Base-by-base conservation (phyloP, 129 eudicot species). In the Rutidosis leptorrhynchoides region DNA sequence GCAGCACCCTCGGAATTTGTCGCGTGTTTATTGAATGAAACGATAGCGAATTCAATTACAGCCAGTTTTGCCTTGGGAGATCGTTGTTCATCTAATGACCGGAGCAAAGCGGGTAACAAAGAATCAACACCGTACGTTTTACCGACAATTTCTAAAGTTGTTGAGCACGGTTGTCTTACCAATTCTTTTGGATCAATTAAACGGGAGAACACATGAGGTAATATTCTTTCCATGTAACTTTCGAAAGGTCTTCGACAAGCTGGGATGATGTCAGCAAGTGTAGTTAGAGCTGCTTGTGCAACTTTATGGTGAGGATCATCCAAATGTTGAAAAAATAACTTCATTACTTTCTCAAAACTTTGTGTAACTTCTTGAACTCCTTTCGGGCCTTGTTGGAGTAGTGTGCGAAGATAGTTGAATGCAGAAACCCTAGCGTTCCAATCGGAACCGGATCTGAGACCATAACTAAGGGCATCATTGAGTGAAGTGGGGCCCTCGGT, bases 241-340 rank as follows among this genome's bases (percentile, higher is more conserved):
- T 93, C 99, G 63, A 93, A 93, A 9, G 90, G 92, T 84, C 79
- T 93, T 70, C 84, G 75, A 73, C 99, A 93, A 69, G 96, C 75
- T 15, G 99, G 95, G 45, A 93, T 93, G 49, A 93, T 78, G 49
- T 93, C 99, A 6, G 96, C 96, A 64, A 89, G 96, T 62, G 99
- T 84, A 28, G 87, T 88, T 25, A 93, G 81, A 53, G 99, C 96
- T 21, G 99, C 99, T 66, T 93, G 99, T 30, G 98, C 99, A 45
- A 93, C 99, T 84, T 93, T 93, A 72, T 93, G 99, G 75, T 93
- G 99, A 6, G 99, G 99, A 73, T 93, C 99, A 74, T 88, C 95
- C 76, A 93, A 75, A 55, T 93, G 96, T 80, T 84, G 89, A 70
- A 93, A 93, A 75, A 88, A 93, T 68, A 93, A 78, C 68, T 89